Evolutionary conservation across 208 protist species (phyloP), one percentile per base, ranked within the genome.

Genomic region (Phytomonas francai): DNA sequence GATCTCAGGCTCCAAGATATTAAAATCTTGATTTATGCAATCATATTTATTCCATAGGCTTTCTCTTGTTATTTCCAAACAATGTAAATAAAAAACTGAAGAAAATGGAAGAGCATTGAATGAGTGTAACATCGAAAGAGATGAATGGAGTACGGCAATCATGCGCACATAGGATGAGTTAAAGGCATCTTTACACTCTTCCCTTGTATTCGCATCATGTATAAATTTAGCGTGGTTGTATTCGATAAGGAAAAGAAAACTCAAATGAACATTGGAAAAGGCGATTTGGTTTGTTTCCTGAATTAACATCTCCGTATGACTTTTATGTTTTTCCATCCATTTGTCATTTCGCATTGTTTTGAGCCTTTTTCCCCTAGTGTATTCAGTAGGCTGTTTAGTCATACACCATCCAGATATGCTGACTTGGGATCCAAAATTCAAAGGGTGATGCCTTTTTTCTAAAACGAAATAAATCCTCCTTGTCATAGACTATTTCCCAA

Each of bases 41-140:
- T 34, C 59, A 25, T 70, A 27, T 25, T 32, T 67, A 28, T 67
- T 32, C 19, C 63, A 64, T 34, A 32, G 25, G 27, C 19, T 67
- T 27, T 57, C 63, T 32, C 27, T 12, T 27, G n/a, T 61, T 34
- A 31, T 42, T 58, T 63, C 32, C n/a, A 49, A 49, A 19, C 9
- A 19, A 49, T 49, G 39, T 49, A 49, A 19, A 49, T 49, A 49
- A 3, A 49, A 19, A 19, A 19, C n/a, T 49, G 39, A 49, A 49
- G 14, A 49, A 19, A 49, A 49, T 49, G 39, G 14, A 49, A 49
- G 39, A 49, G 14, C 39, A 49, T 49, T 49, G 39, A 49, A 49
- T 49, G 39, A 49, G 2, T 19, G 39, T 49, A 49, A 49, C 39
- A 49, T 12, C 14, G 39, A 49, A 49, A 19, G 39, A 3, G 39